These are phyloP conservation scores for Rusavskia elegans DNA, from an alignment of 495 filamentous ascomycete genomes.

Conservation along the genomic window DNA sequence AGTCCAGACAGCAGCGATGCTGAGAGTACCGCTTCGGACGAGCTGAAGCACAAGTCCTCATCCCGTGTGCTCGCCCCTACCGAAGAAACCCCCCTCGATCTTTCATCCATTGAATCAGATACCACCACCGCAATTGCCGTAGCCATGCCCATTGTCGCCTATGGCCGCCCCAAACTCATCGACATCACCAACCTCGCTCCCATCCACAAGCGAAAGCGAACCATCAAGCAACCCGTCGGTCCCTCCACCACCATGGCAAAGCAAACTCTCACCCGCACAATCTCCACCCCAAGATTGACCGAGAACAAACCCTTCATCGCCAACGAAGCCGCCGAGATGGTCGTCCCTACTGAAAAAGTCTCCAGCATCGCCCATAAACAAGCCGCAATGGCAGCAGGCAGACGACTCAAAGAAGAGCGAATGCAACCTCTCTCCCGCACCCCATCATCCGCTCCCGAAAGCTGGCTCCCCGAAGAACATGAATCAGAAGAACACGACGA, in stretches of 20 bases:
- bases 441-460: conserved; percentile 5
- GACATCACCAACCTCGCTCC: conserved; percentile 14
- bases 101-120: conserved; percentile 1
- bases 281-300: neutral
- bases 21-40: conserved; percentile 1
- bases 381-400: neutral
- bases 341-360: neutral
- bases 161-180: conserved; percentile 11
- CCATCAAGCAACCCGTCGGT: neutral
- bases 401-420: neutral
- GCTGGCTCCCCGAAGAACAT: conserved; percentile 12
- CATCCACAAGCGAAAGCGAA: conserved; percentile 16
- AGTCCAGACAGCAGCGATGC: conserved; percentile 12
- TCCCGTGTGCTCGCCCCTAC: neutral
- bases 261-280: neutral
- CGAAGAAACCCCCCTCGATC: neutral
- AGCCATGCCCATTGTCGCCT: conserved; percentile 13
- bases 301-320: conserved; percentile 1
- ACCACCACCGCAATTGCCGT: conserved; percentile 8
- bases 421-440: neutral
- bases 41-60: conserved; percentile 6
- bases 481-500: conserved; percentile 2
- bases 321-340: conserved; percentile 1
- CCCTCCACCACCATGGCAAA: conserved; percentile 4
- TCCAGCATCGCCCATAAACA: neutral